Base-by-base conservation (phyloP, 768 basidiomycete species). In the Naganishia friedmannii region DNA sequence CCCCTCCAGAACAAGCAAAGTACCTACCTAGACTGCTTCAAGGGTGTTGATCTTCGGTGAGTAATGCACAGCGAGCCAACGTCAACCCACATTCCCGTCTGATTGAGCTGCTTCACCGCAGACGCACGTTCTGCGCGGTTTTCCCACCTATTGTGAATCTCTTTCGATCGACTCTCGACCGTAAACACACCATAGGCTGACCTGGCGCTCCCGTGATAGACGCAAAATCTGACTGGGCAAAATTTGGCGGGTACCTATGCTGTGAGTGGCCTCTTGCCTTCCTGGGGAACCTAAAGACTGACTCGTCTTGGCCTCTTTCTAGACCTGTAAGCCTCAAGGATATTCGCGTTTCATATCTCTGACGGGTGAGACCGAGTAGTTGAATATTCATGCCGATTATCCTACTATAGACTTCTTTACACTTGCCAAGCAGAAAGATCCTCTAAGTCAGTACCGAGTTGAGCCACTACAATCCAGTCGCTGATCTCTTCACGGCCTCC, bases 141-240 rank as follows among this genome's bases (percentile, higher is more conserved):
- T 73, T 74, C 67, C 70, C 72, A 3, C 57, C 68, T 1, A 42
- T 70, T 42, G 42, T 42, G 15, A 42, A 42, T 42, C 15, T 15
- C 42, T 42, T 15, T 42, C 42, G 42, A 8, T 15, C 9, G 2
- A 42, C 42, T 13, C 15, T 17, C 42, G n/a, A n/a, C n/a, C n/a
- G 2, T 2, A 17, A 8, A 42, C 7, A 42, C 42, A 15, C 15
- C 42, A 17, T 10, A 42, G 15, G 42, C 42, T 42, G 15, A 42
- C 15, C 9, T 51, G 23, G 1, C 4, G n/a, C 48, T 51, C 17
- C 15, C 2, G 2, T 42, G 42, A 42, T 15, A 42, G 39, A 65
- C 66, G n/a, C 72, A 73, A 51, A 73, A 74, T 34, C 28, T 73
- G 10, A 68, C 57, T n/a, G 73, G 73, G 6, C 73, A 74, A 48